These are phyloP conservation scores for Pichia sp. DNA, from an alignment of 1,139 yeast genomes.

Conservation along the genomic window DNA sequence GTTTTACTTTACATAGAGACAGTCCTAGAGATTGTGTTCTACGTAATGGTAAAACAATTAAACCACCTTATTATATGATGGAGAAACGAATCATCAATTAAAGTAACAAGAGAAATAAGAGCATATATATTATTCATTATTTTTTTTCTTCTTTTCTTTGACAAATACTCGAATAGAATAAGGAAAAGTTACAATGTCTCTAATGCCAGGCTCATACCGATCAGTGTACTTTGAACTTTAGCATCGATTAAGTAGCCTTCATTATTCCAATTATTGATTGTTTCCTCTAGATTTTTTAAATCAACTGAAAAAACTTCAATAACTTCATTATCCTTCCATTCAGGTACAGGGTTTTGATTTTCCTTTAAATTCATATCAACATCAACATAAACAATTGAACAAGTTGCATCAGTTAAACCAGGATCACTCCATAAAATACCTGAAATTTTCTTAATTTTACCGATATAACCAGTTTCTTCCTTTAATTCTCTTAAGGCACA, in stretches of 20 bases:
- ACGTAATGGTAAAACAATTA: constrained; percentile 33
- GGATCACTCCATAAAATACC: constrained; percentile 72
- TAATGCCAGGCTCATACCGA: constrained; percentile 38
- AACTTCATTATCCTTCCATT: constrained; percentile 82
- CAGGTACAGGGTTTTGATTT: constrained; percentile 61
- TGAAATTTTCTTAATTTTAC: constrained; percentile 46
- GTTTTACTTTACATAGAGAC: constrained; percentile 5
- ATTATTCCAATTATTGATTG: constrained; percentile 41
- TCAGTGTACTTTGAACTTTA: constrained; percentile 77
- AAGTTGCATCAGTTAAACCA: constrained; percentile 86
- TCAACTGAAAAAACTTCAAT: constrained; percentile 77
- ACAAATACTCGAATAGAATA: too few relatives aligned
- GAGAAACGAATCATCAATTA: constrained; percentile 4
- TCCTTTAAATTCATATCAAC: constrained; percentile 62
- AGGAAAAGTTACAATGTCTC: background rate
- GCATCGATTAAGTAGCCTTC: constrained; percentile 81
- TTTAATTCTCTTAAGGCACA: constrained; percentile 82
- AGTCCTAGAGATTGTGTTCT: constrained; percentile 30
- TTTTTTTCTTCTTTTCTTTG: too few relatives aligned
- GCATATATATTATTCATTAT: background rate
- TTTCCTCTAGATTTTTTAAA: constrained; percentile 47
- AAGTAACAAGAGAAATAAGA: background rate
- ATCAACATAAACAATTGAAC: constrained; percentile 70
- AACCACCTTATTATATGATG: constrained; percentile 38
- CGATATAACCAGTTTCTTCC: constrained; percentile 90